These are phyloP conservation scores for Aspergillus sp. DNA, from an alignment of 2,329 filamentous ascomycete species.

Conservation along the genomic window DNA sequence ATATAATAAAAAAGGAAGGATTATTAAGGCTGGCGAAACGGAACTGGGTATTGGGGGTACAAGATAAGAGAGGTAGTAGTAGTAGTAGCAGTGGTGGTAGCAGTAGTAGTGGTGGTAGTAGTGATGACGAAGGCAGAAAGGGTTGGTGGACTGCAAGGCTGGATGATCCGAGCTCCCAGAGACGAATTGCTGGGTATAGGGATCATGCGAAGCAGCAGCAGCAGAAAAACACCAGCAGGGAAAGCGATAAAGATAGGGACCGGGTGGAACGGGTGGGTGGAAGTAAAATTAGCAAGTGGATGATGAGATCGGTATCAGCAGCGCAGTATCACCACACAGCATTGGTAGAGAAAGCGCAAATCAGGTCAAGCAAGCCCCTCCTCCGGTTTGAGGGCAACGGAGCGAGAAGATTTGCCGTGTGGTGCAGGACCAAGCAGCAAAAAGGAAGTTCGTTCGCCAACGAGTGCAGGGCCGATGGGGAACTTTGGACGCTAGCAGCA, in stretches of 20 bases:
- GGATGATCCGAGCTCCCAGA: slow-evolving; percentile 20
- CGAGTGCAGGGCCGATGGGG: slow-evolving; percentile 17
- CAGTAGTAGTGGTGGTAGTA: background rate
- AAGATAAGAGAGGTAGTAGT: background rate
- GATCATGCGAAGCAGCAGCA: slow-evolving; percentile 16
- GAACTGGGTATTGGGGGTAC: background rate
- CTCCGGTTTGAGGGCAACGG: slow-evolving; percentile 20
- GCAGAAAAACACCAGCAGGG: slow-evolving; percentile 4
- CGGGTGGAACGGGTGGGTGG: slow-evolving; percentile 15
- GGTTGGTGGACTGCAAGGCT: slow-evolving; percentile 12
- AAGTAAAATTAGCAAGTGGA: slow-evolving; percentile 15
- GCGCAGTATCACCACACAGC: background rate
- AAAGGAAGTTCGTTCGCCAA: slow-evolving; percentile 17
- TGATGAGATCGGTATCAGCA: slow-evolving; percentile 21
- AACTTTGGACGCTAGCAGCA: slow-evolving; percentile 19
- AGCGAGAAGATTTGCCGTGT: slow-evolving; percentile 24
- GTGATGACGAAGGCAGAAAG: slow-evolving; percentile 1
- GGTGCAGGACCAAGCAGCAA: slow-evolving; percentile 23
- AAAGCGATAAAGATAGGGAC: slow-evolving; percentile 19
- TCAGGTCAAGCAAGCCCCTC: slow-evolving; percentile 18
- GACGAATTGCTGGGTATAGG: slow-evolving; percentile 17
- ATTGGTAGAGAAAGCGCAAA: slow-evolving; percentile 6
- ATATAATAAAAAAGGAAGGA: background rate
- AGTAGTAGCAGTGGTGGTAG: too few relatives aligned
- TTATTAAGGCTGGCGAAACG: background rate